Evolutionary conservation across 176 grass and related monocot species (phyloP), one percentile per base, ranked within the genome.

Genomic region (Avena atlantica): DNA sequence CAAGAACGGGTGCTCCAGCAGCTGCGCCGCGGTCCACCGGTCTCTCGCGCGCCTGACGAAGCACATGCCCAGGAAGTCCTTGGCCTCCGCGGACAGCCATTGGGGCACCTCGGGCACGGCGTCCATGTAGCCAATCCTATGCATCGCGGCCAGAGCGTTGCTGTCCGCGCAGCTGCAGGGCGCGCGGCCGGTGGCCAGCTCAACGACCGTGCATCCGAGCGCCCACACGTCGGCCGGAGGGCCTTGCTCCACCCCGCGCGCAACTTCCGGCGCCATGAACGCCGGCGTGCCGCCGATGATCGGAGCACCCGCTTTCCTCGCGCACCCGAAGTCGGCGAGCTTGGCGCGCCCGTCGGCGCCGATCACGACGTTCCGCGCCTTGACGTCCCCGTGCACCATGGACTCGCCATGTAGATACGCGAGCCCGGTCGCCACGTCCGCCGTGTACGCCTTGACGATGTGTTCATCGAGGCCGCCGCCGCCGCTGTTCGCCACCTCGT

Each of bases 201-300:
- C 93, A 8, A 98, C 0, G 13, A 91, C 44, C 3, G 50, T 89
- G 91, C 95, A 98, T 0, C 91, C 95, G 0, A 95, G 88, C 12
- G 93, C 93, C 96, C 93, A 98, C 3, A 98, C 65, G 47, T 98
- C 93, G n/a, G 92, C 91, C 0, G 88, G 57, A 0, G 73, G 86
- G 6, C 92, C 83, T 79, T 96, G 92, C 72, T 90, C 92, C 53
- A 96, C 94, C 10, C 85, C 90, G 44, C 97, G 87, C 8, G 92
- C 93, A 12, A 94, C 92, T 75, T 98, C 97, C 0, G 97, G 97
- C 20, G 94, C 97, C 97, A 98, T 96, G 89, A 96, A 98, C 81
- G 93, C 84, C 14, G 92, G 94, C 44, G 94, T 98, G 31, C 94
- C 92, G 4, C 92, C 88, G 74, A 75, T 75, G 21, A 92, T 58